Conservation (phyloP, 768 basidiomycete genomes). For the Termitomyces sp. region DNA sequence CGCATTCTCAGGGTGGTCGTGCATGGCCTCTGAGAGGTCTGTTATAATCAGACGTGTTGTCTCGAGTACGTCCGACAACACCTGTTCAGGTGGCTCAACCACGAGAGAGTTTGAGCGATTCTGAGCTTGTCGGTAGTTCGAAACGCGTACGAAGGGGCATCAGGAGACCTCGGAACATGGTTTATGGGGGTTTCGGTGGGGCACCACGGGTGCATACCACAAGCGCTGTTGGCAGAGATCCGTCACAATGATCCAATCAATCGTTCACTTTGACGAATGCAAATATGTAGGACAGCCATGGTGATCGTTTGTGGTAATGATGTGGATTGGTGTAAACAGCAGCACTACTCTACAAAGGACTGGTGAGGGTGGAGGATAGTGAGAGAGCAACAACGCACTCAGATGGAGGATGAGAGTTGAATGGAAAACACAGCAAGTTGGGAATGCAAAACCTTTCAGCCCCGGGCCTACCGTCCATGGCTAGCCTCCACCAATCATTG, state of each 20-base stretch:
- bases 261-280: conserved; percentile 8
- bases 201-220: conserved; percentile 7
- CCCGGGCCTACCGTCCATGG: too few species aligned
- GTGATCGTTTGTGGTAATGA: conserved; percentile 7
- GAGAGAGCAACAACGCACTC: too few species aligned
- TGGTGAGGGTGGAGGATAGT: too few species aligned
- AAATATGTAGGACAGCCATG: conserved; percentile 11
- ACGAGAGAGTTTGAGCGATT: conserved; percentile 25
- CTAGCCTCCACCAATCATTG: too few species aligned
- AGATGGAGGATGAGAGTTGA: too few species aligned
- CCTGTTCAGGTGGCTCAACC: conserved; percentile 34
- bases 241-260: neutral
- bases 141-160: conserved; percentile 57
- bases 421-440: too few species aligned
- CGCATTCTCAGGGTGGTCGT: too few species aligned
- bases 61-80: conserved; percentile 31
- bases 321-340: too few species aligned
- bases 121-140: conserved; percentile 35
- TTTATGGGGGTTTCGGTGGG: neutral
- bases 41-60: too few species aligned
- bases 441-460: too few species aligned
- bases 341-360: too few species aligned
- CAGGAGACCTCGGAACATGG: conserved; percentile 56
- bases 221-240: conserved; percentile 3
- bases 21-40: too few species aligned